Conservation (phyloP, 2,329 filamentous ascomycete genomes). For the Thielaviopsis musarum region DNA sequence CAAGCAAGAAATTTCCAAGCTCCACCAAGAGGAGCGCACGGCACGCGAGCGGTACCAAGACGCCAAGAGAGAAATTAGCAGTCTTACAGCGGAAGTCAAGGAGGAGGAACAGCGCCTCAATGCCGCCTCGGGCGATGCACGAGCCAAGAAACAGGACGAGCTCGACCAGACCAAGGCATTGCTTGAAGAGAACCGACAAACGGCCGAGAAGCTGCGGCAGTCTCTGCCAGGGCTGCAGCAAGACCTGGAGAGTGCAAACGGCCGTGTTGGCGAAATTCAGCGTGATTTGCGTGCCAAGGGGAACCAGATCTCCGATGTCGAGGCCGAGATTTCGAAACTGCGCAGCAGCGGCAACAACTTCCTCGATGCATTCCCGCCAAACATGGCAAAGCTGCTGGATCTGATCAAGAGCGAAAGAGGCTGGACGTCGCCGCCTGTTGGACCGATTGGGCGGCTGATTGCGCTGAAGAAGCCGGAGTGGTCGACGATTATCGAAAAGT, state of each 20-base stretch:
- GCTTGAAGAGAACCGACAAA: background rate
- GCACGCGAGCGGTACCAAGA: slow-evolving; percentile 41
- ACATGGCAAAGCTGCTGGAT: slow-evolving; percentile 45
- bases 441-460: slow-evolving; percentile 67
- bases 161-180: slow-evolving; percentile 14
- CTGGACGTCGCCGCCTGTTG: slow-evolving; percentile 59
- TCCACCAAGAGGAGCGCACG: slow-evolving; percentile 47
- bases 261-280: slow-evolving; percentile 17
- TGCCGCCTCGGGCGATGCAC: slow-evolving; percentile 51
- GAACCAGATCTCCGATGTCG: slow-evolving; percentile 16
- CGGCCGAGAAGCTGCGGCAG: background rate
- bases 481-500: slow-evolving; percentile 66
- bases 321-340: slow-evolving; percentile 14
- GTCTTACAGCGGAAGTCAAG: slow-evolving; percentile 30
- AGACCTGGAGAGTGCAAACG: slow-evolving; percentile 4
- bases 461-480: slow-evolving; percentile 64
- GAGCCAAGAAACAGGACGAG: slow-evolving; percentile 45
- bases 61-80: slow-evolving; percentile 29
- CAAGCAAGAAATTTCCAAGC: slow-evolving; percentile 30
- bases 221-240: slow-evolving; percentile 1
- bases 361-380: slow-evolving; percentile 45
- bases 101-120: slow-evolving; percentile 46
- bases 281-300: slow-evolving; percentile 7
- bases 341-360: slow-evolving; percentile 32
- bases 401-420: slow-evolving; percentile 52